Evolutionary conservation across 176 grass and related monocot genomes (phyloP).

Genomic region (Bromus sterilis): DNA sequence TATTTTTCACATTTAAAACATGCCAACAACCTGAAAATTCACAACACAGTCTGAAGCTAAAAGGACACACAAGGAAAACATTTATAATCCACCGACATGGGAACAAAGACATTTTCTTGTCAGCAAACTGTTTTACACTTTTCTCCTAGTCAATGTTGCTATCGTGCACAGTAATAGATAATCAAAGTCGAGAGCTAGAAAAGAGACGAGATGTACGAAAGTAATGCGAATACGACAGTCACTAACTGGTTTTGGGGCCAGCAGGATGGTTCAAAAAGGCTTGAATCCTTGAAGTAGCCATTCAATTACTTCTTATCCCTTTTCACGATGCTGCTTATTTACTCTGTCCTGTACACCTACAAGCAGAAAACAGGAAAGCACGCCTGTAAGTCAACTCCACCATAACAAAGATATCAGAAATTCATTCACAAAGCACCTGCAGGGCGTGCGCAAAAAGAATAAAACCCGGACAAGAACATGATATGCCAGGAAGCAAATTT

Average conservation of each 20-base stretch:
- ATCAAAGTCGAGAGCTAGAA: neutral
- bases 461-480: neutral
- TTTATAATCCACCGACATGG: neutral
- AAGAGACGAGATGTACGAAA: neutral
- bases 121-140: neutral
- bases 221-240: neutral
- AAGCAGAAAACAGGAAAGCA: neutral
- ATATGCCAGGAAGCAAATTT: neutral
- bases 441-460: neutral
- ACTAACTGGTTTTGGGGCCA: constrained; percentile 72
- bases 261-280: constrained; percentile 75
- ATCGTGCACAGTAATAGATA: neutral
- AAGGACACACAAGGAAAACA: neutral
- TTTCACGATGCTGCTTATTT: neutral
- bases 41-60: neutral
- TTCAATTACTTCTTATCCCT: neutral
- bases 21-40: neutral
- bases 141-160: neutral
- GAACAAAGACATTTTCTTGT: neutral
- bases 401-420: neutral
- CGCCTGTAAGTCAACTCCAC: neutral
- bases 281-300: constrained; percentile 60
- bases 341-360: neutral
- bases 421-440: neutral
- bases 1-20: neutral